Percentiles rank a stretch among this genome's conserved stretches.
phyloP scores from a whole-genome alignment of 257 asterid genomes.

The Nicotiana sylvestris region DNA sequence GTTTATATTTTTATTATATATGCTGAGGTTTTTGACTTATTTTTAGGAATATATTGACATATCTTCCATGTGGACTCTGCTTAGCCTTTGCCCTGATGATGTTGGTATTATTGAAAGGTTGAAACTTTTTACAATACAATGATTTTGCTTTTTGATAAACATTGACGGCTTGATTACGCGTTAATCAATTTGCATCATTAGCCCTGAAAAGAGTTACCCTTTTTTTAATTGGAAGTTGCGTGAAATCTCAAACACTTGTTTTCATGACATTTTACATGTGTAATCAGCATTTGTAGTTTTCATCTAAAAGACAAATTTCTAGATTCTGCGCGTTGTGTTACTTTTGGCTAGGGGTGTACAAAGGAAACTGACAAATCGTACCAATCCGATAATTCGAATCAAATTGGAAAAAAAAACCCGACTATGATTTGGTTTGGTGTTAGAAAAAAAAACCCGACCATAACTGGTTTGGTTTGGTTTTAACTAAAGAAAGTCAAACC shows the following conservation, averaged over 20 bases:
- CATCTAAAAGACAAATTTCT: conserved; percentile 1
- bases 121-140: background rate
- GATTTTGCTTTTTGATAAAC: background rate
- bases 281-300: background rate
- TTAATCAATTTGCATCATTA: background rate
- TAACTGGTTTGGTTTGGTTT: too few relatives aligned
- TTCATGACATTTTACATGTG: background rate
- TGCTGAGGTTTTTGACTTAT: background rate
- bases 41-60: background rate
- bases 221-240: background rate
- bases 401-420: too few relatives aligned
- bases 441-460: too few relatives aligned
- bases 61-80: conserved; percentile 1
- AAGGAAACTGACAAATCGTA: too few relatives aligned
- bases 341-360: background rate
- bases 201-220: background rate
- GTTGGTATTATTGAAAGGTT: background rate
- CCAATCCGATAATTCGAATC: too few relatives aligned
- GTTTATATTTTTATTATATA: too few relatives aligned
- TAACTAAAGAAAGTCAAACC: too few relatives aligned
- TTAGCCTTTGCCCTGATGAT: background rate
- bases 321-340: background rate
- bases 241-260: background rate
- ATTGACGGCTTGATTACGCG: background rate
- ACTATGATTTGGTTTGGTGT: too few relatives aligned